phyloP scores from a whole-genome alignment of 305 asterid genomes.

The Ajuga reptans region DNA sequence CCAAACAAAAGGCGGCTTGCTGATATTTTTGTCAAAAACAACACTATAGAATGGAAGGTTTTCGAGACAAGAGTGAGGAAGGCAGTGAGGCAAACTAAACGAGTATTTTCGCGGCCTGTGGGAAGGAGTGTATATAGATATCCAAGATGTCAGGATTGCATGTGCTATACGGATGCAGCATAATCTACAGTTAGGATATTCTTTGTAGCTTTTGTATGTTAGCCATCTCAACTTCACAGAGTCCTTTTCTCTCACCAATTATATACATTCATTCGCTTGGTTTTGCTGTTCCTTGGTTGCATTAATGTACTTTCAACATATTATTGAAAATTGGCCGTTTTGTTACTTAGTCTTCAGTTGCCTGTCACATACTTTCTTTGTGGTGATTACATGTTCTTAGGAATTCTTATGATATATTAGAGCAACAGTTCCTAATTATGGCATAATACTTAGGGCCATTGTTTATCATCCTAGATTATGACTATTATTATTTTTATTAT shows the following conservation, averaged over 20 bases:
- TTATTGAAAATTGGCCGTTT: neutral
- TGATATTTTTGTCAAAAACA: slow-evolving; percentile 76
- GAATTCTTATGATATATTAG: neutral
- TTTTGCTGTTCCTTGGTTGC: slow-evolving; percentile 7
- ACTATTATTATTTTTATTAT: neutral
- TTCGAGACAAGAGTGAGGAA: slow-evolving; percentile 85
- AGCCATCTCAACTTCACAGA: slow-evolving; percentile 13
- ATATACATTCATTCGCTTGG: slow-evolving; percentile 18
- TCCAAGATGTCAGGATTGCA: slow-evolving; percentile 80
- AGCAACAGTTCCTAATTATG: neutral
- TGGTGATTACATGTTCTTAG: neutral
- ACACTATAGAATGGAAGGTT: slow-evolving; percentile 86
- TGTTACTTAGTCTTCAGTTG: neutral
- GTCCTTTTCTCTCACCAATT: slow-evolving; percentile 12
- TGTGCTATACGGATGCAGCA: slow-evolving; percentile 49
- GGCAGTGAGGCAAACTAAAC: slow-evolving; percentile 84
- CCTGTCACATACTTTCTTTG: neutral
- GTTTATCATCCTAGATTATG: neutral
- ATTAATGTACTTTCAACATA: neutral
- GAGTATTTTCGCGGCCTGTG: slow-evolving; percentile 78
- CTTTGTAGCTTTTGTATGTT: slow-evolving; percentile 11
- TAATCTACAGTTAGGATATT: slow-evolving; percentile 1
- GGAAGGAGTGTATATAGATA: slow-evolving; percentile 92
- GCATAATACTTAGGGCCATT: neutral
- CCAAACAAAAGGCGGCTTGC: slow-evolving; percentile 96